Base-by-base conservation (phyloP, 768 basidiomycete species). In the Psilocybe sp. region DNA sequence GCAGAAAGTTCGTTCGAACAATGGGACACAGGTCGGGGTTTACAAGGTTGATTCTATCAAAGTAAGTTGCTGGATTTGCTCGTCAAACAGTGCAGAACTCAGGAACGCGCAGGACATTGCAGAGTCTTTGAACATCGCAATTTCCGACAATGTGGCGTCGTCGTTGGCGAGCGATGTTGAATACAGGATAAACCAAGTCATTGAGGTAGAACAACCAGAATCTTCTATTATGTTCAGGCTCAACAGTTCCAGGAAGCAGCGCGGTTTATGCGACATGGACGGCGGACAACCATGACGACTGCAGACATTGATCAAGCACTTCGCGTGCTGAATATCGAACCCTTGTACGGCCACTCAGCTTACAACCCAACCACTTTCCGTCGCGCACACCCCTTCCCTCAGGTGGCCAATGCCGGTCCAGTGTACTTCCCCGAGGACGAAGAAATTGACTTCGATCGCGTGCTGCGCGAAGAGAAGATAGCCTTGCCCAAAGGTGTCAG, bases 371-470 rank as follows among this genome's bases (percentile, higher is more conserved):
- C 81, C 0, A 68, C 77, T 2, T 90, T 82, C 73, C 82, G 81
- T 59, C 72, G 78, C 47, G 77, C 79, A 40, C 77, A 80, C 19
- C 76, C 81, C 43, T 80, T 77, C 54, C 72, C 78, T 9, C 69
- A 79, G 54, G 50, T 70, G 39, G 70, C 74, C 9, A 65, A 76
- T 3, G 79, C 81, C 5, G 89, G 87, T 1, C 71, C 89, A 2
- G 87, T 98, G 3, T 98, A 92, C 70, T 93, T 92, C 60, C 83
- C 96, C 14, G 92, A 97, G 52, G 97, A 99, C 63, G 94, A 98
- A 58, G 97, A 98, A 68, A 87, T 99, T 42, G 97, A 98, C 69
- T 93, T 99, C 60, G 91, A 95, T 63, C 90, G 85, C 46, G 84
- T 94, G 9, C 69, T 98, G 37, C 81, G 89, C 47, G 89, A 92